Conservation (phyloP, 148 eudicot genomes). For the Cornus kousa region DNA sequence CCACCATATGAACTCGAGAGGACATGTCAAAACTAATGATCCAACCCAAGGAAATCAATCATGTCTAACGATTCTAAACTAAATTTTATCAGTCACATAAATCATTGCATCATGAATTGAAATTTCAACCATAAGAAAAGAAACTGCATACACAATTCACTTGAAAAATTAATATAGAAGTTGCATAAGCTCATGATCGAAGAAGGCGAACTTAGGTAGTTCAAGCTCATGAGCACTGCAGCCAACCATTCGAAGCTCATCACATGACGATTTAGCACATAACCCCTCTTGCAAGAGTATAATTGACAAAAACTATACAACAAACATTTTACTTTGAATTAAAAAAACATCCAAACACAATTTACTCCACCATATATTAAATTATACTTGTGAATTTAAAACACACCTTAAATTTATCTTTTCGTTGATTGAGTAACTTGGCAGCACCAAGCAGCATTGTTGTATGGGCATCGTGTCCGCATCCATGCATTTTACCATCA, state of each 20-base stretch:
- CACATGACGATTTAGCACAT: too few relatives aligned
- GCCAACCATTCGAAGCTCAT: neutral
- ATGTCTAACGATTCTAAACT: too few relatives aligned
- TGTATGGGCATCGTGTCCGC: slow-evolving; percentile 93
- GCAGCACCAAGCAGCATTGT: slow-evolving; percentile 96
- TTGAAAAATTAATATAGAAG: neutral
- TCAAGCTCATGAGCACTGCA: neutral
- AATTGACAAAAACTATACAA: neutral
- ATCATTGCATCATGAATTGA: too few relatives aligned
- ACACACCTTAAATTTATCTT: slow-evolving; percentile 61
- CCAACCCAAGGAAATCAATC: too few relatives aligned
- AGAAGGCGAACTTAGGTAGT: neutral
- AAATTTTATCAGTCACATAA: too few relatives aligned
- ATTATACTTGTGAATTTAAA: neutral
- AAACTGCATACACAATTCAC: too few relatives aligned
- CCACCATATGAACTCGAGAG: too few relatives aligned
- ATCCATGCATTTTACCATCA: slow-evolving; percentile 85
- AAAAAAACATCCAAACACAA: neutral
- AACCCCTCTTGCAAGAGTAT: neutral
- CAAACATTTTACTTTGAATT: neutral
- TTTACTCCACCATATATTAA: neutral
- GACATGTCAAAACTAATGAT: too few relatives aligned
- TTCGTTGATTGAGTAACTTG: slow-evolving; percentile 71
- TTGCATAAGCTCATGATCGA: neutral
- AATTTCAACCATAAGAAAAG: too few relatives aligned